Evolutionary conservation across 2,329 filamentous ascomycete genomes (phyloP).

Genomic region (Botrytis hyacinthi): DNA sequence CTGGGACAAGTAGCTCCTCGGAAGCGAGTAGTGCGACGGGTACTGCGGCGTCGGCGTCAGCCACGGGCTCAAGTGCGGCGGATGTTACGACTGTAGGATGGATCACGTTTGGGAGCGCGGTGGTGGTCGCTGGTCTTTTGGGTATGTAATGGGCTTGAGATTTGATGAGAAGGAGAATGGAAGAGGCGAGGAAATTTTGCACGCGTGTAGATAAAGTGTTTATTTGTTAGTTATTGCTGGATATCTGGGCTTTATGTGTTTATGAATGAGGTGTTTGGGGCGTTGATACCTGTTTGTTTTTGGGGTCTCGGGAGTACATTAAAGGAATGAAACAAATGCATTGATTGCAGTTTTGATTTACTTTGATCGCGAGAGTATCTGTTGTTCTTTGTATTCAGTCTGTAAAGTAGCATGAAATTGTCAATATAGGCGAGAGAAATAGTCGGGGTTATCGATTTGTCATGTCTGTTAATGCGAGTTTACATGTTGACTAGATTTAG

Average conservation of each 20-base stretch:
- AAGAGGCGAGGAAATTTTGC: background rate
- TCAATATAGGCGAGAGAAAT: background rate
- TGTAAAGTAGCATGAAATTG: background rate
- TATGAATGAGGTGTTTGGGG: background rate
- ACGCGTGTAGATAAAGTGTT: background rate
- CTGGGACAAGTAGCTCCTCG: background rate
- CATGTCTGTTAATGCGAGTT: background rate
- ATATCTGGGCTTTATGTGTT: background rate
- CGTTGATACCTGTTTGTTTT: background rate
- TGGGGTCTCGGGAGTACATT: background rate
- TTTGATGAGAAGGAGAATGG: background rate
- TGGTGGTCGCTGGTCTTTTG: slow-evolving; percentile 6
- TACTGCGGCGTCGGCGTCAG: background rate
- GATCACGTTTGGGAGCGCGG: background rate
- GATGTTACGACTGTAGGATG: background rate
- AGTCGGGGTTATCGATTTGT: background rate
- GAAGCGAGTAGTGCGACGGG: background rate
- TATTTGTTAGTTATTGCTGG: background rate
- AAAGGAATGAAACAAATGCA: background rate
- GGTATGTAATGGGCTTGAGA: background rate
- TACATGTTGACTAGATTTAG: background rate
- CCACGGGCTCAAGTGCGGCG: background rate
- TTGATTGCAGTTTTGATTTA: background rate
- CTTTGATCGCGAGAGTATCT: background rate
- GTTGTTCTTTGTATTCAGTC: background rate